Base-by-base conservation (phyloP, 495 filamentous ascomycete species). In the Aspergillus sclerotioniger region DNA sequence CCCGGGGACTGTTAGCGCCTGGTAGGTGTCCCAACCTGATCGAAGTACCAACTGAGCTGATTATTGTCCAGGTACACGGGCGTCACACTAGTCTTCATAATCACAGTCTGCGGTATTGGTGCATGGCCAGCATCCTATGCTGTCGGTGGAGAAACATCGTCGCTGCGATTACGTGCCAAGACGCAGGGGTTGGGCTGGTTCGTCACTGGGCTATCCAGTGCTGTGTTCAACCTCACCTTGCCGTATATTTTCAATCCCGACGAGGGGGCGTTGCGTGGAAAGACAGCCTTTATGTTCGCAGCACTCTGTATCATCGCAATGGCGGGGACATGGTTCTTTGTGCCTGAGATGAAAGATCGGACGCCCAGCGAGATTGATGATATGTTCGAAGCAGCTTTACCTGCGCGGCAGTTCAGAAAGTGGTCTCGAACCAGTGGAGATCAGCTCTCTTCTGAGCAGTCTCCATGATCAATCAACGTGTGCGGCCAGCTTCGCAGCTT, bases 301-400 rank as follows among this genome's bases (percentile, higher is more conserved):
- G 69, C 61, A 7, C 62, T 72, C n/a, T 65, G 67, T 29, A 31
- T 63, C 2, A 20, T 71, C 3, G 65, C 53, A 0, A 15, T 67
- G 15, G 31, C 61, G 5, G 53, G 39, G 1, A 56, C 66, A 28
- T 74, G 65, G 69, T 37, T 59, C 5, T 15, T 57, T 32, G 60
- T 75, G 7, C 72, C 72, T 0, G 72, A 75, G 56, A 75, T 75
- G 72, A 74, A 72, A 52, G 58, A 66, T 29, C 52, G 64, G 8
- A 64, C 61, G 3, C 55, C 65, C 1, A 61, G 64, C 56, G 72
- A 75, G 48, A 74, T 74, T 46, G 71, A 74, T 55, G 61, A 59
- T 0, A 69, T 76, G 72, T 76, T 74, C 57, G 62, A 66, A 0
- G 15, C 63, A 39, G 57, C 15, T 0, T 28, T 71, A 1, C 58